Base-by-base conservation (phyloP, 768 basidiomycete species). In the Boletellus emodensis region DNA sequence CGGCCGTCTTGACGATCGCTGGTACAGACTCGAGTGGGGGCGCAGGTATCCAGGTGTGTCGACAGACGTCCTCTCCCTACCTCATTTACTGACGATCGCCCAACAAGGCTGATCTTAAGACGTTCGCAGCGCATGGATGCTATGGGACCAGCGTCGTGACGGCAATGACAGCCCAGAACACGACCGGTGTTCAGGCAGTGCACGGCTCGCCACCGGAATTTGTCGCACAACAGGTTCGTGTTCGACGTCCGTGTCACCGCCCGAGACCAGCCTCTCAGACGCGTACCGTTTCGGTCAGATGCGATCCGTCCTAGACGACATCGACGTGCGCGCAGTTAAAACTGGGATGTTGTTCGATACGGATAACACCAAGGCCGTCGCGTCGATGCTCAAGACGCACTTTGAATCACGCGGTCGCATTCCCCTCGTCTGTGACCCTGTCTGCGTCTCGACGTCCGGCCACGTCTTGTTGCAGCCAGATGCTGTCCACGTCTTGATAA, bases 121-220 rank as follows among this genome's bases (percentile, higher is more conserved):
- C 91, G 1, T 87, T 93, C 57, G 82, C 88, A 5, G 84, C 89
- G 0, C 78, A 84, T 26, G 77, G 75, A 26, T 88, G 87, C 60
- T 94, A 90, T 60, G 93, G 90, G 13, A 75, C 86, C 13, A 87
- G 84, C 53, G 90, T 82, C 8, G 69, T 94, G 46, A 94, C 94
- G 1, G 94, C 90, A 0, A 64, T 95, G 40, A 93, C 90, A 0
- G 89, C 93, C 0, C 94, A 96, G 65, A 96, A 94, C 66, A 94
- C 92, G 0, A 75, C 66, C 3, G 93, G 89, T 3, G 92, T 96
- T 0, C 83, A 90, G 52, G 85, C 71, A 0, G 77, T 95, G 0
- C 81, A 87, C 51, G 75, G 83, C 3, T 65, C 79, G 9, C 84
- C 88, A 0, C 77, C 88, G 0, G 73, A 73, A 11, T 93, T 94